Evolutionary conservation across 306 rosid species (phyloP).

Genomic region (Inga oerstediana): DNA sequence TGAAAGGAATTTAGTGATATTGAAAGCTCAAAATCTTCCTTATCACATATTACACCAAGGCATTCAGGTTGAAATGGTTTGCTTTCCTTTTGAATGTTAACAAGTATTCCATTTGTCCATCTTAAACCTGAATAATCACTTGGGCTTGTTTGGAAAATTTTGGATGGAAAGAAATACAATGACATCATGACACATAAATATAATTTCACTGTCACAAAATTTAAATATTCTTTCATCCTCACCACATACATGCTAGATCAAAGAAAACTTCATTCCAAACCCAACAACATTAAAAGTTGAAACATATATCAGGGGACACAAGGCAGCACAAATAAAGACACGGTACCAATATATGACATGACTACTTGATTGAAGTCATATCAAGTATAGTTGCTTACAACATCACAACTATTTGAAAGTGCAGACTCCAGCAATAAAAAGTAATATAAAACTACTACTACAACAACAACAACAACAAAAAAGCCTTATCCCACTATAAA

Average conservation of each 20-base stretch:
- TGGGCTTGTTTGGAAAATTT: neutral
- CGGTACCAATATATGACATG: neutral
- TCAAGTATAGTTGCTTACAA: neutral
- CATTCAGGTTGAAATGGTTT: neutral
- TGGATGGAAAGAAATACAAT: neutral
- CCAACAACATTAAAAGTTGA: neutral
- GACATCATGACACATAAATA: neutral
- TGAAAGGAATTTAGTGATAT: constrained; percentile 11
- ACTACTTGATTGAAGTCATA: neutral
- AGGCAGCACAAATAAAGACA: neutral
- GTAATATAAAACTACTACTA: neutral
- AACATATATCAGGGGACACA: neutral
- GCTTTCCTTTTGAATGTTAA: neutral
- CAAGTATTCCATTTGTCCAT: neutral
- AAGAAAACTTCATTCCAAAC: constrained; percentile 19
- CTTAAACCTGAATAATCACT: neutral
- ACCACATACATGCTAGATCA: neutral
- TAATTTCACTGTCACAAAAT: neutral
- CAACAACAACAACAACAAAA: too few relatives aligned
- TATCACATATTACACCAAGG: neutral
- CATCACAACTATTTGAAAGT: neutral
- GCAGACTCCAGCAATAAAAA: neutral
- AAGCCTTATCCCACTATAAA: too few relatives aligned
- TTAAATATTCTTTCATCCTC: neutral
- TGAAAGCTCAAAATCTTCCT: neutral